Evolutionary conservation across 805 yeast genomes (phyloP).

Genomic region (Candida caryicola): DNA sequence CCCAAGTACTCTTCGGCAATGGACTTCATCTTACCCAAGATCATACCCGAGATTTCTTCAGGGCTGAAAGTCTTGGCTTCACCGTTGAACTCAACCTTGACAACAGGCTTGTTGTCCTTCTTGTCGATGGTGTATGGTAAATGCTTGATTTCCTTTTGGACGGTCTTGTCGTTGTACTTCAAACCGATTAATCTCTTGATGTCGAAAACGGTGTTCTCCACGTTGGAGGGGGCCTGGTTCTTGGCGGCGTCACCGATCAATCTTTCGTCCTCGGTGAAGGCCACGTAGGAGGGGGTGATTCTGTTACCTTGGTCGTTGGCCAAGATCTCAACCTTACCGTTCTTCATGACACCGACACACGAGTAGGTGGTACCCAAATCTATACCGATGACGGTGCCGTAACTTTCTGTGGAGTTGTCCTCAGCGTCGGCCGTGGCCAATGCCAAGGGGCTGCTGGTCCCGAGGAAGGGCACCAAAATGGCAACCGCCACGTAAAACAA

Average conservation of each 20-base stretch:
- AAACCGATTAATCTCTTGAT: slow-evolving; percentile 94
- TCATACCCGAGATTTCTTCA: slow-evolving; percentile 94
- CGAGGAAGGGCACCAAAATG: slow-evolving; percentile 38
- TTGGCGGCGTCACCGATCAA: slow-evolving; percentile 96
- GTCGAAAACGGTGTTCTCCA: slow-evolving; percentile 84
- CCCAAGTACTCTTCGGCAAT: slow-evolving; percentile 77
- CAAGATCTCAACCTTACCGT: slow-evolving; percentile 90
- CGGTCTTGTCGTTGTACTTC: slow-evolving; percentile 71
- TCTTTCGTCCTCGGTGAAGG: slow-evolving; percentile 90
- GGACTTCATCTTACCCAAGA: slow-evolving; percentile 82
- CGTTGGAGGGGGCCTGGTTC: slow-evolving; percentile 96
- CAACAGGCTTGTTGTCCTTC: slow-evolving; percentile 74
- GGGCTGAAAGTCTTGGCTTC: slow-evolving; percentile 88
- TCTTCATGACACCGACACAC: slow-evolving; percentile 92
- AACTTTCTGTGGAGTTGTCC: slow-evolving; percentile 36
- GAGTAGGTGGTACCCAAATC: slow-evolving; percentile 95
- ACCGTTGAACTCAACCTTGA: slow-evolving; percentile 78
- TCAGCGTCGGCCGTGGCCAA: slow-evolving; percentile 22
- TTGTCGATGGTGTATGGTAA: slow-evolving; percentile 80
- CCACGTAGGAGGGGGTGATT: slow-evolving; percentile 95
- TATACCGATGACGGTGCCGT: slow-evolving; percentile 85
- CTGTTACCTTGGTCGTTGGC: slow-evolving; percentile 99
- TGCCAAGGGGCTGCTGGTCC: slow-evolving; percentile 17
- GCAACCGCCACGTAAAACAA: slow-evolving; percentile 32
- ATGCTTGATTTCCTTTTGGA: slow-evolving; percentile 86